Evolutionary conservation across 768 basidiomycete genomes (phyloP).

Genomic region (Asterophora lycoperdoides): DNA sequence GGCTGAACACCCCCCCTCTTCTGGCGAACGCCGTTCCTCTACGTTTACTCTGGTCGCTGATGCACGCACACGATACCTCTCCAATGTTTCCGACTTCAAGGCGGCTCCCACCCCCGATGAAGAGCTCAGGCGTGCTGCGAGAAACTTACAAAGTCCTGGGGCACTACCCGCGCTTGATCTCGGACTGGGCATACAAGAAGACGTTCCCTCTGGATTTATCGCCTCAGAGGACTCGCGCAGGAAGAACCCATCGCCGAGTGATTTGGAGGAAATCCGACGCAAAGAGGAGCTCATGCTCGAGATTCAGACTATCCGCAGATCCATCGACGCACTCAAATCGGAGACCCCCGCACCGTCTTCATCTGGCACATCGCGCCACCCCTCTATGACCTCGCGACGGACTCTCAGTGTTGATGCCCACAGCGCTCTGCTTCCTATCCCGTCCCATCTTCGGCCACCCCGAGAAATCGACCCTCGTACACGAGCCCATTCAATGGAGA

Average conservation of each 20-base stretch:
- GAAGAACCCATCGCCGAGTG: slow-evolving; percentile 35
- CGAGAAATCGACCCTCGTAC: slow-evolving; percentile 64
- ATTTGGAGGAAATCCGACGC: slow-evolving; percentile 56
- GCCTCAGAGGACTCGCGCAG: slow-evolving; percentile 28
- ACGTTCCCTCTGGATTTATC: slow-evolving; percentile 72
- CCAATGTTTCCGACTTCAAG: slow-evolving; percentile 72
- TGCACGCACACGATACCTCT: slow-evolving; percentile 54
- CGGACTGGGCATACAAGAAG: slow-evolving; percentile 67
- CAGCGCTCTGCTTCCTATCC: slow-evolving; percentile 41
- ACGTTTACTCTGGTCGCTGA: slow-evolving; percentile 48
- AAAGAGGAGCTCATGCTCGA: slow-evolving; percentile 72
- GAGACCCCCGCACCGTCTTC: slow-evolving; percentile 67
- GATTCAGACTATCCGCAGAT: slow-evolving; percentile 74
- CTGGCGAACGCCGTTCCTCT: slow-evolving; percentile 46
- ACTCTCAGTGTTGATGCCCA: slow-evolving; percentile 67
- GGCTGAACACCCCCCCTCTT: slow-evolving; percentile 44
- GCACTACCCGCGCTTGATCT: slow-evolving; percentile 71
- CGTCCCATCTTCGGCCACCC: slow-evolving; percentile 65
- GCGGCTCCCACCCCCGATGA: slow-evolving; percentile 59
- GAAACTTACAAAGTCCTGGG: slow-evolving; percentile 48
- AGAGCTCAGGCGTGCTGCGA: slow-evolving; percentile 49
- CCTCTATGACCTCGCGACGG: slow-evolving; percentile 62
- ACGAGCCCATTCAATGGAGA: slow-evolving; percentile 71
- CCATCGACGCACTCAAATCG: slow-evolving; percentile 70
- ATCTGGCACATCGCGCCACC: slow-evolving; percentile 56